These are phyloP conservation scores for Ogataea siamensis DNA, from an alignment of 805 yeast species.

Conservation along the genomic window DNA sequence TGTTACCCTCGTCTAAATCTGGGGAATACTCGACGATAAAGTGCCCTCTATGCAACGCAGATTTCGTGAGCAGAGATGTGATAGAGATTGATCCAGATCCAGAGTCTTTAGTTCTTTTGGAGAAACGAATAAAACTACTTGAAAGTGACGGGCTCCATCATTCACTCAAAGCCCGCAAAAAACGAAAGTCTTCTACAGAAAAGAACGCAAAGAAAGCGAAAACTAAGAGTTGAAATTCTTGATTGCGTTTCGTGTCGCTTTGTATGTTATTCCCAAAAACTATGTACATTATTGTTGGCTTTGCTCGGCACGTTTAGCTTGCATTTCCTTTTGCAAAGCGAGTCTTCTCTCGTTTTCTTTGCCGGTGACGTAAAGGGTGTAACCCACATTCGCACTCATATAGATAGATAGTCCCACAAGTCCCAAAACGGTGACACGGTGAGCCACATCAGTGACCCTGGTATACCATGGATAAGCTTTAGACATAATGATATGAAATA, in stretches of 20 bases:
- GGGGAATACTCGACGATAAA: conserved; percentile 6
- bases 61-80: conserved; percentile 25
- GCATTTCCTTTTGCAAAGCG: conserved; percentile 31
- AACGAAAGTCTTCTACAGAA: conserved; percentile 6
- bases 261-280: conserved; percentile 3
- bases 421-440: conserved; percentile 68
- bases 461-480: conserved; percentile 71
- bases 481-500: conserved; percentile 35
- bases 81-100: conserved; percentile 33
- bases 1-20: conserved; percentile 10
- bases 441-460: conserved; percentile 66
- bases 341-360: conserved; percentile 47
- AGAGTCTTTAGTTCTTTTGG: conserved; percentile 8
- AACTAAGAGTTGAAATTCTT: conserved; percentile 4
- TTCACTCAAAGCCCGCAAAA: conserved; percentile 33
- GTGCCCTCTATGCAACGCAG: conserved; percentile 44
- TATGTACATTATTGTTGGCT: conserved; percentile 15
- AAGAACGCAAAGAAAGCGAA: conserved; percentile 3
- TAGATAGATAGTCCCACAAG: conserved; percentile 53
- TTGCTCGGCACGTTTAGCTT: conserved; percentile 28
- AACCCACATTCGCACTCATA: conserved; percentile 51
- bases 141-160: conserved; percentile 34
- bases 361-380: conserved; percentile 52
- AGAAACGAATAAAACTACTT: conserved; percentile 21
- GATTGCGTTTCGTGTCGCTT: conserved; percentile 2